phyloP scores from a whole-genome alignment of 192 early-diverging fungal species.

The Mortierella hygrophila region DNA sequence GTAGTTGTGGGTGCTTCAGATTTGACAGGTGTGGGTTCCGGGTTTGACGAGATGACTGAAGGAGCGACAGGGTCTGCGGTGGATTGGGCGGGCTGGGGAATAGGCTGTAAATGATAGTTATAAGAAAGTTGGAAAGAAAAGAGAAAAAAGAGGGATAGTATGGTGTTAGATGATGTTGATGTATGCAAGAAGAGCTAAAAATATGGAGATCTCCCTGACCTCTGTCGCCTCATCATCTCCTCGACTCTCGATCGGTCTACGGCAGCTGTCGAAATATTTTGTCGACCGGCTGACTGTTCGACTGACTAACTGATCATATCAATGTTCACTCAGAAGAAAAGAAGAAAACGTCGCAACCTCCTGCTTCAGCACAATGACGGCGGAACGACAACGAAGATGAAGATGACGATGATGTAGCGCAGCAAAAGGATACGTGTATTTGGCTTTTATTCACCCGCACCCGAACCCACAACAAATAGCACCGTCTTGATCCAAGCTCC shows the following conservation, averaged over 20 bases:
- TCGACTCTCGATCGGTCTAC: not conserved
- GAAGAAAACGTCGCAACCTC: not conserved
- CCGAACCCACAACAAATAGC: not conserved
- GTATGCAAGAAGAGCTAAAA: not conserved
- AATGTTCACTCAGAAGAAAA: not conserved
- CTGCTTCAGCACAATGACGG: not conserved
- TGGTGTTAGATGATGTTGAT: slow-evolving; percentile 10
- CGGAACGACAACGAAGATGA: slow-evolving; percentile 5
- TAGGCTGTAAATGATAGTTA: not conserved
- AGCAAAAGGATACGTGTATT: slow-evolving; percentile 21
- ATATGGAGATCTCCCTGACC: not conserved
- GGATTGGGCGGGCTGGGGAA: not conserved
- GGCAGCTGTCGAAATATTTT: not conserved
- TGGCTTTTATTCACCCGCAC: slow-evolving; percentile 41
- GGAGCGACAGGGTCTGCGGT: not conserved
- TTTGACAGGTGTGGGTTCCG: not conserved
- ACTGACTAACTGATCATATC: not conserved
- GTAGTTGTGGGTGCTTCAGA: not conserved
- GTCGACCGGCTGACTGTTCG: not conserved
- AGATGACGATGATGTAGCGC: slow-evolving; percentile 18
- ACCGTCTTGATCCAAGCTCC: slow-evolving; percentile 4
- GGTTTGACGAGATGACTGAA: not conserved
- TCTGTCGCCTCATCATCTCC: not conserved
- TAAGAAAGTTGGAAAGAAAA: not conserved
- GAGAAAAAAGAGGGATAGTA: not conserved